phyloP scores from a whole-genome alignment of 1,284 basidiomycete genomes.

The Mycocalia duriaeana region DNA sequence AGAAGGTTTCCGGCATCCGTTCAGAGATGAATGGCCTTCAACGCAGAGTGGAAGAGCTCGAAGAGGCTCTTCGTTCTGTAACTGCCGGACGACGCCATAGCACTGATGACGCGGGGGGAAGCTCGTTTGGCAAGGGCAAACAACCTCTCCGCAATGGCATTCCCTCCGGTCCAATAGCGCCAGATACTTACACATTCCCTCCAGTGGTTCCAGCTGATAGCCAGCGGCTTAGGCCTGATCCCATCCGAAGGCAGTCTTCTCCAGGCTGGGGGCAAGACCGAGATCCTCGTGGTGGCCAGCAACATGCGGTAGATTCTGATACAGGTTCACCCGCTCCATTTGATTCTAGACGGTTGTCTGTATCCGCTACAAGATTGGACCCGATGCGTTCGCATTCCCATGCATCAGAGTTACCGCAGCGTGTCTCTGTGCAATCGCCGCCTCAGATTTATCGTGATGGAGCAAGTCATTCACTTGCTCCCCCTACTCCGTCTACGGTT shows the following conservation, averaged over 20 bases:
- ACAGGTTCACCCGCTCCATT: constrained; percentile 41
- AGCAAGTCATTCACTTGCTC: constrained; percentile 13
- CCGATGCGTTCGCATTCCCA: constrained; percentile 24
- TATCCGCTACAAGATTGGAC: constrained; percentile 46
- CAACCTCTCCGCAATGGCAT: constrained; percentile 23
- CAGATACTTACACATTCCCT: constrained; percentile 48
- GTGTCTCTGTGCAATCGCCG: constrained; percentile 24
- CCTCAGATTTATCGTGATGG: constrained; percentile 27
- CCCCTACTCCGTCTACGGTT: constrained; percentile 13
- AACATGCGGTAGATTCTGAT: constrained; percentile 29
- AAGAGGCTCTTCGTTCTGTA: constrained; percentile 43
- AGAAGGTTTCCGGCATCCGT: constrained; percentile 46
- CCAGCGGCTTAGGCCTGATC: constrained; percentile 19
- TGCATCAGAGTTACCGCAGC: constrained; percentile 18
- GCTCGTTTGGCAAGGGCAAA: constrained; percentile 25
- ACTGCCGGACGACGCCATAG: constrained; percentile 30
- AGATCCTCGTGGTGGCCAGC: constrained; percentile 26
- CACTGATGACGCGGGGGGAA: constrained; percentile 17
- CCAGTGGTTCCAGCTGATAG: constrained; percentile 24
- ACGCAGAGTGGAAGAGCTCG: constrained; percentile 52
- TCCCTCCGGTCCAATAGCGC: constrained; percentile 18
- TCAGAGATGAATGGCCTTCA: constrained; percentile 54
- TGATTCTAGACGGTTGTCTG: constrained; percentile 43
- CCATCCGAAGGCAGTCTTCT: constrained; percentile 22
- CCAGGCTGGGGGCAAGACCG: constrained; percentile 33